Percentiles rank a stretch among this genome's conserved stretches.
Evolutionary conservation across 768 basidiomycete genomes (phyloP).

Genomic region (Rickenella mellea): DNA sequence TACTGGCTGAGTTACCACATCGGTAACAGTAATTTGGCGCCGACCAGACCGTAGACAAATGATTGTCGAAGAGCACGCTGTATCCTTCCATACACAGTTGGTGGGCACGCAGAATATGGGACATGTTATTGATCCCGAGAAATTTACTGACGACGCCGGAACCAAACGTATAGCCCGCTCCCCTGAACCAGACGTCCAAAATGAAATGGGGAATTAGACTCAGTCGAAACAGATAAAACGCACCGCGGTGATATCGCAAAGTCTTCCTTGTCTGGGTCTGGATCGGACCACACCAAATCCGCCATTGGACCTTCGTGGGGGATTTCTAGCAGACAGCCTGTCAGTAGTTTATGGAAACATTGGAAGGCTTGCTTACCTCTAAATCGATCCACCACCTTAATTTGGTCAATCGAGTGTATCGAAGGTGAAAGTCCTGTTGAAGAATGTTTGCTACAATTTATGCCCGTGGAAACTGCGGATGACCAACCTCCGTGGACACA

Average conservation of each 20-base stretch:
- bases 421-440: conserved; percentile 84
- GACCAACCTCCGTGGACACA: conserved; percentile 91
- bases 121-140: conserved; percentile 91
- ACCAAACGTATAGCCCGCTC: conserved; percentile 98
- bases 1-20: conserved; percentile 95
- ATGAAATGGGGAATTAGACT: conserved; percentile 5
- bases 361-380: conserved; percentile 46
- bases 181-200: conserved; percentile 47
- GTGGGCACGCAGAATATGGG: conserved; percentile 94
- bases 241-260: conserved; percentile 98
- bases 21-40: conserved; percentile 99
- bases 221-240: conserved; percentile 15
- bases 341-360: conserved; percentile 12
- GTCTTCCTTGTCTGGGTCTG: conserved; percentile 97
- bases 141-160: conserved; percentile 98
- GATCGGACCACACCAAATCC: conserved; percentile 99
- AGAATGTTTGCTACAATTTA: conserved; percentile 8
- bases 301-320: conserved; percentile 99
- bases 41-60: conserved; percentile 95
- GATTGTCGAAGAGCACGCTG: conserved; percentile 92
- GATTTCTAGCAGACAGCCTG: conserved; percentile 80
- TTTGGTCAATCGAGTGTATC: conserved; percentile 98
- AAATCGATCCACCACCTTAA: conserved; percentile 98
- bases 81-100: conserved; percentile 99
- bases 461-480: conserved; percentile 2